Conservation (phyloP, 2,329 filamentous ascomycete species). For the Orbilia ellipsospora region DNA sequence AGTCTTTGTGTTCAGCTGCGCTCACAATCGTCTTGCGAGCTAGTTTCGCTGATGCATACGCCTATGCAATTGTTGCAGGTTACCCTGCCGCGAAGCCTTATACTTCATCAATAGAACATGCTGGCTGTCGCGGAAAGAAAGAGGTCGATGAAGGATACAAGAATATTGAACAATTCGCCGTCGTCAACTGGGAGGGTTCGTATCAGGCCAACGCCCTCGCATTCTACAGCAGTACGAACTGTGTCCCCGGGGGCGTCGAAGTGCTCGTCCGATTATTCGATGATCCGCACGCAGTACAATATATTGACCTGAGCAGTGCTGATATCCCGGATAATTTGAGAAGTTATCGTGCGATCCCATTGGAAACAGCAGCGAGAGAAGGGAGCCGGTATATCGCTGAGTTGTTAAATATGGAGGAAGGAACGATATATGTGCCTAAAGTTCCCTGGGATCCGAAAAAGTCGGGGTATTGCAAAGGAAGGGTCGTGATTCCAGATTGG, state of each 20-base stretch:
- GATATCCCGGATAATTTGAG: slow-evolving; percentile 17
- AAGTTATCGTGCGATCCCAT: slow-evolving; percentile 12
- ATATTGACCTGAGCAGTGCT: slow-evolving; percentile 22
- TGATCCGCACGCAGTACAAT: slow-evolving; percentile 20
- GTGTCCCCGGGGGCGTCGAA: background rate
- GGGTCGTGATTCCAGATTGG: slow-evolving; percentile 31
- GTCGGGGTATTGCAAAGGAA: slow-evolving; percentile 38
- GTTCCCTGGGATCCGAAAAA: slow-evolving; percentile 7
- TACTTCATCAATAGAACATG: background rate
- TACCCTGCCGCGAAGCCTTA: background rate
- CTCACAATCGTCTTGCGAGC: too few species aligned
- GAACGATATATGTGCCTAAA: slow-evolving; percentile 34
- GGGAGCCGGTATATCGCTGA: background rate
- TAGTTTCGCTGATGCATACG: slow-evolving; percentile 2
- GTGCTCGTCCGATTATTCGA: slow-evolving; percentile 28
- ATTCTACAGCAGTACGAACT: slow-evolving; percentile 14
- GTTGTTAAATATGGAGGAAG: slow-evolving; percentile 26
- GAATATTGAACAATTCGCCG: slow-evolving; percentile 16
- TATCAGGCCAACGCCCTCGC: slow-evolving; percentile 20
- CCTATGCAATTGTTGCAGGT: slow-evolving; percentile 2
- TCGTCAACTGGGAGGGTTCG: slow-evolving; percentile 35
- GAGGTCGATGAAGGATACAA: background rate
- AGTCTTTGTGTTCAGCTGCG: background rate
- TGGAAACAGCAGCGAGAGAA: background rate
- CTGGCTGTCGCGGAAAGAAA: slow-evolving; percentile 13